These are phyloP conservation scores for Tinospora cordifolia DNA, from an alignment of 164 flowering plant genomes.

Conservation along the genomic window DNA sequence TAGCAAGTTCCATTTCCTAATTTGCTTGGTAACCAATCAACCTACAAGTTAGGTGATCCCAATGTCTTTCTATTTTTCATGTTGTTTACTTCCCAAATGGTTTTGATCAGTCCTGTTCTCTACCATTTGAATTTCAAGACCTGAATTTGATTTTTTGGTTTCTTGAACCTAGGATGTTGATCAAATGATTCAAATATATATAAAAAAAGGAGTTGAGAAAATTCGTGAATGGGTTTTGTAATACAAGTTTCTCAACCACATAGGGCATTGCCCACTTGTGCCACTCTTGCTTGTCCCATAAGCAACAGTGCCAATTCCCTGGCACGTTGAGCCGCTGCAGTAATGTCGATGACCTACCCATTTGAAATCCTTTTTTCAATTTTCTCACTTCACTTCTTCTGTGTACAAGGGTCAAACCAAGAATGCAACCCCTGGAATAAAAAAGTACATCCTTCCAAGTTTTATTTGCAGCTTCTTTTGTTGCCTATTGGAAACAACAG, in stretches of 20 bases:
- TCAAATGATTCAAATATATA: no score
- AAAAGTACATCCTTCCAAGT: conserved; percentile 22
- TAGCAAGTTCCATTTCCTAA: no score
- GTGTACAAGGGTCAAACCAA: conserved; percentile 35
- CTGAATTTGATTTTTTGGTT: no score
- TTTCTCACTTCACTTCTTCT: background rate
- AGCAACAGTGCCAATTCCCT: conserved; percentile 17
- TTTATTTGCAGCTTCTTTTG: conserved; percentile 13
- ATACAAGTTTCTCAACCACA: background rate
- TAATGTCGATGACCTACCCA: conserved; percentile 40
- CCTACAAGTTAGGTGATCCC: no score
- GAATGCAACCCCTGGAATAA: conserved; percentile 21
- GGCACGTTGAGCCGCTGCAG: conserved; percentile 8
- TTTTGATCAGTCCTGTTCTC: no score
- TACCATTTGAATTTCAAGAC: no score
- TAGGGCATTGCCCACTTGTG: background rate
- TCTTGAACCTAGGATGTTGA: no score
- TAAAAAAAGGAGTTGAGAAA: background rate
- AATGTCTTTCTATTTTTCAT: no score
- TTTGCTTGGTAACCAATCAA: no score
- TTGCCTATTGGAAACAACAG: background rate
- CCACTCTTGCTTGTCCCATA: conserved; percentile 14
- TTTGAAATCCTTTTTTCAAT: conserved; percentile 10
- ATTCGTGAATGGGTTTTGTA: background rate
- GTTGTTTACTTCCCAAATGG: no score